Percentiles rank a stretch among this genome's conserved stretches.
Evolutionary conservation across 805 yeast species (phyloP).

Genomic region (Candida quercuum): DNA sequence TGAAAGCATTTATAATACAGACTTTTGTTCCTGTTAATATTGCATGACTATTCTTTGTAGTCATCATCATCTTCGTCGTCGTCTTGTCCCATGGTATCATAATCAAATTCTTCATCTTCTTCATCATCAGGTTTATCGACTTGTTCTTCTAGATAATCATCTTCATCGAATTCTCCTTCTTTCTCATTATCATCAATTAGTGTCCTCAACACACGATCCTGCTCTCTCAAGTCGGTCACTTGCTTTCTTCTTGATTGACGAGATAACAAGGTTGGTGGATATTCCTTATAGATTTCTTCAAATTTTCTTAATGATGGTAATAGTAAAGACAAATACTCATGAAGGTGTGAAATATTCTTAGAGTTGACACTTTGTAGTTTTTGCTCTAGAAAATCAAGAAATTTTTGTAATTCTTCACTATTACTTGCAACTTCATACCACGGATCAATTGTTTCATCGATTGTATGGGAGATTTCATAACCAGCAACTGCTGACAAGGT

Average conservation of each 20-base stretch:
- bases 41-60: neutral
- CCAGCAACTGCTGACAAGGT: constrained; percentile 6
- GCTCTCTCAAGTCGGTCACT: constrained; percentile 12
- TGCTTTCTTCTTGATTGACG: constrained; percentile 19
- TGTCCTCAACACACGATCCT: constrained; percentile 11
- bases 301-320: constrained; percentile 12
- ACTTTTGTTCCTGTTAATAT: too few relatives aligned
- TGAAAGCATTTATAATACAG: neutral
- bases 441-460: constrained; percentile 10
- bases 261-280: constrained; percentile 5
- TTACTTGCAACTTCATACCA: constrained; percentile 24
- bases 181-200: constrained; percentile 10
- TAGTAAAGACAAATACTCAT: constrained; percentile 10
- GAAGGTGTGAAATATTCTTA: constrained; percentile 6
- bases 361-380: constrained; percentile 5
- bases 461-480: neutral
- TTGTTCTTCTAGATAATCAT: constrained; percentile 8
- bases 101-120: constrained; percentile 3
- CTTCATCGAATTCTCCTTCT: constrained; percentile 5
- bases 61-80: constrained; percentile 15
- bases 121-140: constrained; percentile 5
- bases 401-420: constrained; percentile 9
- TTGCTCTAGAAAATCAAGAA: constrained; percentile 7
- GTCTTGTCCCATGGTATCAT: constrained; percentile 3
- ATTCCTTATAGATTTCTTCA: constrained; percentile 13